A percentile compares a stretch with the other conserved stretches of the same genome.
Evolutionary conservation across 2,329 filamentous ascomycete species (phyloP).

Genomic region (Colletotrichum neosansevieriae): DNA sequence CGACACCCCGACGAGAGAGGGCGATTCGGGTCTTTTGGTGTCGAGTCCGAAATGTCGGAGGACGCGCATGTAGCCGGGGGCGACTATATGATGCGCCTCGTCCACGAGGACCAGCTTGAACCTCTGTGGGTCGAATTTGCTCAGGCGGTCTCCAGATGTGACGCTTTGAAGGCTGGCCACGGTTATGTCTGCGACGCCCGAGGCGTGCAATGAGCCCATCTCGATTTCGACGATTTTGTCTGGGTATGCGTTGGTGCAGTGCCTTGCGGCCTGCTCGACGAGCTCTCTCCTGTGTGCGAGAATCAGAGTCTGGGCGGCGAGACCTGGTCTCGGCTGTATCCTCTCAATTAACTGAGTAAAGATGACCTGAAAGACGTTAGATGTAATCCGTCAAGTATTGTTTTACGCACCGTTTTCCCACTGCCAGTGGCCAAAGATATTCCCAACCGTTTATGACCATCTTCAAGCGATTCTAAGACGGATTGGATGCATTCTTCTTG

Average conservation of each 20-base stretch:
- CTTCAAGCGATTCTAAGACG: conserved; percentile 75
- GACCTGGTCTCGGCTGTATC: conserved; percentile 66
- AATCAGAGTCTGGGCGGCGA: conserved; percentile 84
- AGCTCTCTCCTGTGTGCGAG: conserved; percentile 93
- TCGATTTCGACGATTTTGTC: conserved; percentile 87
- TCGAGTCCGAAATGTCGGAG: conserved; percentile 82
- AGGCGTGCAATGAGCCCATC: conserved; percentile 84
- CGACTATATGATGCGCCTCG: conserved; percentile 96
- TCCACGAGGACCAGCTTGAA: conserved; percentile 96
- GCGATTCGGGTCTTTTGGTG: conserved; percentile 54
- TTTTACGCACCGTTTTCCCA: conserved; percentile 78
- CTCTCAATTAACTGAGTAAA: conserved; percentile 95
- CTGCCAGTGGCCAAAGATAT: conserved; percentile 89
- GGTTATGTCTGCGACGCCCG: conserved; percentile 89
- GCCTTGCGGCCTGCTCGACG: conserved; percentile 90
- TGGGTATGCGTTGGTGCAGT: conserved; percentile 86
- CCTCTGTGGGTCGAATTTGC: conserved; percentile 80
- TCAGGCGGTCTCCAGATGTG: conserved; percentile 78
- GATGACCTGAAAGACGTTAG: conserved; percentile 72
- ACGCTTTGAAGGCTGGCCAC: conserved; percentile 92
- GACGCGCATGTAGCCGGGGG: conserved; percentile 79
- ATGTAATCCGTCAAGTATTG: neutral
- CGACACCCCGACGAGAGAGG: conserved; percentile 88
- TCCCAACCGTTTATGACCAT: conserved; percentile 83
- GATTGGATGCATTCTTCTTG: conserved; percentile 93